A percentile compares a stretch with the other conserved stretches of the same genome.
Conservation (phyloP, 768 basidiomycete genomes). For the Psilocybe cyanescens region DNA sequence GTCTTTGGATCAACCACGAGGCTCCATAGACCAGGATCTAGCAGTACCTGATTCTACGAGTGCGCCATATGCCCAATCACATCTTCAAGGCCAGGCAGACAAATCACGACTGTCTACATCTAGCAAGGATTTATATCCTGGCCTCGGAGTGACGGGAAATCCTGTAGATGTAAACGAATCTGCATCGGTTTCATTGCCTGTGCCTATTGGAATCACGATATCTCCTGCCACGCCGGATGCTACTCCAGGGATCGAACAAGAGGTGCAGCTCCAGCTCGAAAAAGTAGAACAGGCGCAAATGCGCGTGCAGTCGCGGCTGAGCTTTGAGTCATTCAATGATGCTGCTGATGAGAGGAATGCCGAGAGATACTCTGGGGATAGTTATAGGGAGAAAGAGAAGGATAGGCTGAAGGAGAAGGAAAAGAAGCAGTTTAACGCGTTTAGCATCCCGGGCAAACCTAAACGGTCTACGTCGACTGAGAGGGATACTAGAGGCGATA, state of each 20-base stretch:
- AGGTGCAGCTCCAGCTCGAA: conserved; percentile 13
- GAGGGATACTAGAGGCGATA: conserved; percentile 37
- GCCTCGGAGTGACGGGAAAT: not conserved
- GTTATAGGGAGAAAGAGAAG: conserved; percentile 13
- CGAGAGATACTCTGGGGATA: conserved; percentile 7
- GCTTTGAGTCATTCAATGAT: conserved; percentile 14
- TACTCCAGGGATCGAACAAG: conserved; percentile 15
- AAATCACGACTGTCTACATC: not conserved
- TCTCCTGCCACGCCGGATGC: conserved; percentile 61
- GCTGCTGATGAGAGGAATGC: conserved; percentile 11
- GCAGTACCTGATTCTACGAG: not conserved
- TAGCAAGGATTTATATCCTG: conserved; percentile 2
- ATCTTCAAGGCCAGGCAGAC: not conserved
- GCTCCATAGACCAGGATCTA: not conserved
- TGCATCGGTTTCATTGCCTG: conserved; percentile 12
- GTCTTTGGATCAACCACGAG: conserved; percentile 9
- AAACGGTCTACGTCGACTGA: conserved; percentile 46
- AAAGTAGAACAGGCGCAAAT: conserved; percentile 11
- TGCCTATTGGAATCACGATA: conserved; percentile 56
- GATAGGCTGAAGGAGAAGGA: conserved; percentile 19
- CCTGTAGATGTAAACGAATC: not conserved
- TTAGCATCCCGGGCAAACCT: conserved; percentile 24
- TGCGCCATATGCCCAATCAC: not conserved
- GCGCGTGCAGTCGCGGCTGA: not conserved
- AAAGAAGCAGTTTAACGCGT: conserved; percentile 13